Base-by-base conservation (phyloP, 495 filamentous ascomycete genomes). In the Hyaloscypha hepaticicola region DNA sequence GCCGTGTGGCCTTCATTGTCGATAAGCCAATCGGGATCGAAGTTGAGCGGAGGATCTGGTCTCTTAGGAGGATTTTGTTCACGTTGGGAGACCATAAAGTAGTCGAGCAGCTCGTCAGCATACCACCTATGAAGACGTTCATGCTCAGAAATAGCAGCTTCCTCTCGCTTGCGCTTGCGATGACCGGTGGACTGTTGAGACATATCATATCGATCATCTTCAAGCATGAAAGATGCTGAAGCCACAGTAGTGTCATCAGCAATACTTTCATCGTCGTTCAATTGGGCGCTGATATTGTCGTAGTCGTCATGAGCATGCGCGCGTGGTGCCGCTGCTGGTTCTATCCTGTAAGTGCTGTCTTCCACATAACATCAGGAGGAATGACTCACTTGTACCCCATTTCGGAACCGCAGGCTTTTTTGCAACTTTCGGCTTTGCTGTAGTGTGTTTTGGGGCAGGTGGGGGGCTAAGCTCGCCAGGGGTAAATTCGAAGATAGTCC, bases 61-160 rank as follows among this genome's bases (percentile, higher is more conserved):
- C 89, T 88, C 31, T 86, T 80, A 9, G 82, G 82, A 14, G 79
- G 78, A 41, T 88, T 80, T 7, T 86, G 80, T 64, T 90, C 87
- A 70, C 88, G 83, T 33, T 88, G 87, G 26, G 88, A 88, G 31
- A 91, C 79, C 81, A 97, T 88, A 72, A 98, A 98, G 75, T 98
- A 98, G 71, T 99, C 95, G 41, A 99, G 81, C 14, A 99, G 84
- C 63, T 90, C 88, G 64, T 99, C 95, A 22, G 90, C 89, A 75
- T 96, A 98, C 24, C 93, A 79, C n/a, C 89, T 85, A 73, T 96
- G 91, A 64, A 91, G 86, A 68, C 91, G 90, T 66, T 96, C 90
- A 55, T 88, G 76, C 8, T 86, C 85, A 78, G 90, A 83, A 45
- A 83, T 73, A 62, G 85, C 75, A 6, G 75, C 58, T 67, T 89